Percentiles rank a stretch among this genome's conserved stretches.
Evolutionary conservation across 108 stramenopile species (phyloP).

Genomic region (Skeletonema marinoi): DNA sequence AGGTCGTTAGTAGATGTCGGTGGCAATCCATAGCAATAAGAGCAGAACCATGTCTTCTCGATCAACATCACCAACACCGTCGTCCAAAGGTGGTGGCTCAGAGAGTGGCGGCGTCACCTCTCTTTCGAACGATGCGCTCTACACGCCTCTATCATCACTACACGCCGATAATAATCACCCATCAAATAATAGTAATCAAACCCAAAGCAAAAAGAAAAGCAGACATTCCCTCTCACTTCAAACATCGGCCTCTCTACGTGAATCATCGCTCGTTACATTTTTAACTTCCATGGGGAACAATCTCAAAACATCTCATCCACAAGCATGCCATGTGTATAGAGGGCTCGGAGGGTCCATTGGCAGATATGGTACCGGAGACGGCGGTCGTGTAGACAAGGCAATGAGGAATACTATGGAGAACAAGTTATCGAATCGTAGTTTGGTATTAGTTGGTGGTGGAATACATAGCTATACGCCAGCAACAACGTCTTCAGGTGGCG

Average conservation of each 20-base stretch:
- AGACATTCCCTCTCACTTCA: slow-evolving; percentile 41
- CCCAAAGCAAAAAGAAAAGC: slow-evolving; percentile 6
- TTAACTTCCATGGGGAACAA: slow-evolving; percentile 6
- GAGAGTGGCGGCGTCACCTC: slow-evolving; percentile 3
- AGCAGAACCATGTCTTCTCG: slow-evolving; percentile 3
- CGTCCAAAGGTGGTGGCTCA: neutral
- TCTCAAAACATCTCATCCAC: slow-evolving; percentile 27
- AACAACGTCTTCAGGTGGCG: neutral
- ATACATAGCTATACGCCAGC: slow-evolving; percentile 4
- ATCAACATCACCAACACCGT: slow-evolving; percentile 11
- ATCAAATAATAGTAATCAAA: neutral
- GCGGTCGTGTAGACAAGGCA: neutral
- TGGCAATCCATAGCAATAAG: too few species aligned
- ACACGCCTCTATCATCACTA: slow-evolving; percentile 28
- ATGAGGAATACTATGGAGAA: slow-evolving; percentile 14
- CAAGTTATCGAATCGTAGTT: slow-evolving; percentile 40
- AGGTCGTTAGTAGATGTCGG: too few species aligned
- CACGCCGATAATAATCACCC: slow-evolving; percentile 7
- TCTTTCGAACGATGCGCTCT: slow-evolving; percentile 42
- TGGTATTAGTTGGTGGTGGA: slow-evolving; percentile 40
- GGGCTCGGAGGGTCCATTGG: slow-evolving; percentile 14
- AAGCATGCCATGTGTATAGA: slow-evolving; percentile 14
- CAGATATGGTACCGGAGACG: slow-evolving; percentile 28
- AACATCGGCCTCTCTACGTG: slow-evolving; percentile 23
- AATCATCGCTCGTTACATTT: slow-evolving; percentile 30